Conservation (phyloP, 345 rosid genomes). For the Cardamine resedifolia region DNA sequence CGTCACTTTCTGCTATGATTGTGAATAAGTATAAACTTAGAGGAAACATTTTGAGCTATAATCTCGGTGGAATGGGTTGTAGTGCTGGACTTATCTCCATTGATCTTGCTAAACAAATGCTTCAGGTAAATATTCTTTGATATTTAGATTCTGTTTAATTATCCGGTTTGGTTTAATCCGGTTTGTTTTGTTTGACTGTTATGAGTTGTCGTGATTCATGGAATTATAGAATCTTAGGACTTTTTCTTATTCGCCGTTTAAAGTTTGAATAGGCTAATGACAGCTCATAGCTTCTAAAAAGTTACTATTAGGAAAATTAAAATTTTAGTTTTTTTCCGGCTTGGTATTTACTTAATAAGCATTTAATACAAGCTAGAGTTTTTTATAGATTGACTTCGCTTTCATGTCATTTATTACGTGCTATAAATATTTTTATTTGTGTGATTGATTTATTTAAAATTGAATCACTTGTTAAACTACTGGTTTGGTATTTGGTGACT, state of each 20-base stretch:
- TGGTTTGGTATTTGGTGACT: conserved; percentile 1
- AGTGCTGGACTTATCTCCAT: conserved; percentile 59
- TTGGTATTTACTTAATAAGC: neutral
- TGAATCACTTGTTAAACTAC: neutral
- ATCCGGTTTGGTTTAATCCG: conserved; percentile 8
- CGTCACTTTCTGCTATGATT: conserved; percentile 51
- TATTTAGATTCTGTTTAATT: neutral
- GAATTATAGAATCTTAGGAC: conserved; percentile 1
- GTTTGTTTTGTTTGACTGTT: neutral
- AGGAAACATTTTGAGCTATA: conserved; percentile 47
- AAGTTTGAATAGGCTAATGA: conserved; percentile 6
- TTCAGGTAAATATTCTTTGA: conserved; percentile 43
- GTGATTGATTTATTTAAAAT: neutral
- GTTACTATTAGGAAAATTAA: neutral
- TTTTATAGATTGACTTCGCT: neutral
- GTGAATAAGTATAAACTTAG: conserved; percentile 53
- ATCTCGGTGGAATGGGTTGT: conserved; percentile 67
- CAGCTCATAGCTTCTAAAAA: conserved; percentile 22
- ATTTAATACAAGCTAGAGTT: conserved; percentile 9
- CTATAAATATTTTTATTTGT: neutral
- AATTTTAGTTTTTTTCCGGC: too few relatives aligned
- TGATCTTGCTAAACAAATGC: conserved; percentile 58
- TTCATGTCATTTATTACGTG: conserved; percentile 22
- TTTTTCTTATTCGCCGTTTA: neutral
- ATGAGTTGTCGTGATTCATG: neutral